Percentiles rank a stretch among this genome's conserved stretches.
Conservation (phyloP, 2,329 filamentous ascomycete genomes). For the Tolypocladium cylindrosporum region DNA sequence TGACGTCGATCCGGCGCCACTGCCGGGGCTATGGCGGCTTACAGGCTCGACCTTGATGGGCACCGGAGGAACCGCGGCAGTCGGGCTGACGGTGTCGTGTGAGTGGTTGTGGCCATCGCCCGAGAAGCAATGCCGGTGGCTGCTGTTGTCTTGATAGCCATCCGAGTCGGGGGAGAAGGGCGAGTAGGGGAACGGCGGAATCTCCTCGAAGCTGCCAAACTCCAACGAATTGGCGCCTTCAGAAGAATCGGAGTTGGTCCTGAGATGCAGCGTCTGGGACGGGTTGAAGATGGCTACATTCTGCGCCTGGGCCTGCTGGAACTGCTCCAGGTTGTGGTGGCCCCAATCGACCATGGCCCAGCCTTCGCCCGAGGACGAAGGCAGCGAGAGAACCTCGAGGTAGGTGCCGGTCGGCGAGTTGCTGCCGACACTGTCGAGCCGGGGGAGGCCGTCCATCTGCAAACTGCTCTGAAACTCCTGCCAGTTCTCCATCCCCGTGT, state of each 20-base stretch:
- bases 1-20: slow-evolving; percentile 49
- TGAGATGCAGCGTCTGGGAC: slow-evolving; percentile 77
- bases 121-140: slow-evolving; percentile 53
- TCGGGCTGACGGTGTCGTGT: slow-evolving; percentile 54
- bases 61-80: slow-evolving; percentile 57
- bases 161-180: slow-evolving; percentile 81
- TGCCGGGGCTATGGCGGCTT: slow-evolving; percentile 51
- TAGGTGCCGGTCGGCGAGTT: slow-evolving; percentile 45
- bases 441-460: slow-evolving; percentile 40
- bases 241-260: slow-evolving; percentile 79
- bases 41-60: slow-evolving; percentile 49
- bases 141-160: slow-evolving; percentile 52
- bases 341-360: slow-evolving; percentile 76
- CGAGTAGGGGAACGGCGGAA: slow-evolving; percentile 58
- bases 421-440: slow-evolving; percentile 32
- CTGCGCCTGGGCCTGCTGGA: slow-evolving; percentile 36
- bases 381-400: slow-evolving; percentile 75
- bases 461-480: slow-evolving; percentile 61
- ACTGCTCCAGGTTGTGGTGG: slow-evolving; percentile 57
- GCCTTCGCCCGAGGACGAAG: slow-evolving; percentile 73
- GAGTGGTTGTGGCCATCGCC: slow-evolving; percentile 39
- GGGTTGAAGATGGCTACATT: slow-evolving; percentile 79
- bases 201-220: slow-evolving; percentile 74
- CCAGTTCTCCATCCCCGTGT: slow-evolving; percentile 59
- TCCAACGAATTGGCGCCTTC: slow-evolving; percentile 58